phyloP scores from a whole-genome alignment of 1,139 yeast species.

The Candida neerlandica region DNA sequence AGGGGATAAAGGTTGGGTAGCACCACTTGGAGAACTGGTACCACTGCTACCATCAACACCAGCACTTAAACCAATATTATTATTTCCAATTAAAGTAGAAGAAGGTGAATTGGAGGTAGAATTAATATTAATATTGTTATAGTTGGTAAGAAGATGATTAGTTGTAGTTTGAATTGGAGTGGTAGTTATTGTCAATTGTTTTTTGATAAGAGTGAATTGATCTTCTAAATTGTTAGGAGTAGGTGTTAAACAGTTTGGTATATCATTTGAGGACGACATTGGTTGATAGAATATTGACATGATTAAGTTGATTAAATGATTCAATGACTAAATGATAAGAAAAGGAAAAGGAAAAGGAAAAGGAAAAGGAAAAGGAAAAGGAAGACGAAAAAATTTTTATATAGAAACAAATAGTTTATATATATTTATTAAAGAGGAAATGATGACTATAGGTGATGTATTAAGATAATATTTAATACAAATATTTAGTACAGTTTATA shows the following conservation, averaged over 20 bases:
- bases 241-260: slow-evolving; percentile 45
- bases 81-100: background rate
- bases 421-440: no score
- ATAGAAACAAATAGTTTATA: no score
- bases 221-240: slow-evolving; percentile 9
- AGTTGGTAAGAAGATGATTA: no score
- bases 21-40: slow-evolving; percentile 1
- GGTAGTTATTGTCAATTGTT: background rate
- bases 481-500: no score
- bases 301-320: background rate
- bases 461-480: no score
- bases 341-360: background rate
- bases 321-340: no score
- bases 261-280: slow-evolving; percentile 19
- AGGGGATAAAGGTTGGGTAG: slow-evolving; percentile 50
- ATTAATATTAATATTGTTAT: background rate
- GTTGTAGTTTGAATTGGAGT: no score
- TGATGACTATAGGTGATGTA: no score
- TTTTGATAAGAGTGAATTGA: slow-evolving; percentile 4
- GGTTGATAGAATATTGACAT: slow-evolving; percentile 42
- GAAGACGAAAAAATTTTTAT: no score
- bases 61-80: no score
- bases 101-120: background rate
- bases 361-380: background rate
- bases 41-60: background rate